phyloP scores from a whole-genome alignment of 768 basidiomycete species.

The Daedalea quercina region DNA sequence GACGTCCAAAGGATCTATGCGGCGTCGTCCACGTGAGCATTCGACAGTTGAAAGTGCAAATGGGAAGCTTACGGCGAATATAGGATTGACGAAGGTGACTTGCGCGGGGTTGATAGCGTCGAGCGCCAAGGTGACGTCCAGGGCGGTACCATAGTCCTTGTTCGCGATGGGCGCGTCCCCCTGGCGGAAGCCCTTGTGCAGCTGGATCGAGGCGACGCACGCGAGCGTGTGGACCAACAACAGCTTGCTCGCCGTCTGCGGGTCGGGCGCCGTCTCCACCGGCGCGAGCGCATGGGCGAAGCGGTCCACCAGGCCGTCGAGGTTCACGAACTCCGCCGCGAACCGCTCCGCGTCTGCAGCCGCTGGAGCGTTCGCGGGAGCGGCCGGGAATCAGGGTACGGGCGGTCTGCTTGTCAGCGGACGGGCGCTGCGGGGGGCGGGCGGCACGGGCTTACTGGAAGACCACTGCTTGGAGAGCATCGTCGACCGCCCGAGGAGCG shows the following conservation, averaged over 20 bases:
- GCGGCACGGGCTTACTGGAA: constrained; percentile 10
- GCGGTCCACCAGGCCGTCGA: constrained; percentile 14
- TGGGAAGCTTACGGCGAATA: constrained; percentile 19
- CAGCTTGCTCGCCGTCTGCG: constrained; percentile 11
- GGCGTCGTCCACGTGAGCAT: background rate
- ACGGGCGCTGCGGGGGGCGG: background rate
- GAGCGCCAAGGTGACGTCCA: constrained; percentile 11
- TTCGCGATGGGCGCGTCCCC: constrained; percentile 13
- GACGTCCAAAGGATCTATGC: constrained; percentile 16
- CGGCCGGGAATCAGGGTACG: background rate
- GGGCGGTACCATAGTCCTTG: constrained; percentile 15
- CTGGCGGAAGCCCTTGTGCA: constrained; percentile 15
- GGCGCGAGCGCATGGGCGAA: constrained; percentile 11
- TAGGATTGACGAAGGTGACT: constrained; percentile 15
- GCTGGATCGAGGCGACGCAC: constrained; percentile 19
- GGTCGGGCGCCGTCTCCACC: constrained; percentile 3
- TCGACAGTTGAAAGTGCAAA: background rate
- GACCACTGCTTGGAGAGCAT: constrained; percentile 11
- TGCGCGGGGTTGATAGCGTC: constrained; percentile 10
- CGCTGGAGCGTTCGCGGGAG: background rate
- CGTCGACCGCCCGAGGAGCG: constrained; percentile 15
- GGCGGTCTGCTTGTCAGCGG: background rate
- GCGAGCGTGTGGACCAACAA: constrained; percentile 17
- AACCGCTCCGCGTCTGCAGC: constrained; percentile 6
- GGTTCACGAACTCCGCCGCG: constrained; percentile 10